Evolutionary conservation across 352 stramenopile genomes (phyloP), one percentile per base, ranked within the genome.

Genomic region (Phytopythium mirpurense): DNA sequence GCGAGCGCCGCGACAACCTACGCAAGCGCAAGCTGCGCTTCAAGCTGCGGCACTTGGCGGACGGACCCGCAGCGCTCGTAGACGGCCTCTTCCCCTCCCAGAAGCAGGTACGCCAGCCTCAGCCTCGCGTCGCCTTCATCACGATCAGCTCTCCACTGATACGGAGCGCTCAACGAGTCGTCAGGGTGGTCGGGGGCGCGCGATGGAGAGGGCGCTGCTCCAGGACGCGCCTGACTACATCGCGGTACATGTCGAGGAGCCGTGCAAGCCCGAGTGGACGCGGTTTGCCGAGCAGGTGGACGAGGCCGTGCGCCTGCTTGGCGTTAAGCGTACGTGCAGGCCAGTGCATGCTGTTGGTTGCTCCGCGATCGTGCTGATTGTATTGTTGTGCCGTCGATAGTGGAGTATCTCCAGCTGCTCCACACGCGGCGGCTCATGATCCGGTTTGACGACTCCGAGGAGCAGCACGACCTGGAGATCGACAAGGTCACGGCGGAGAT

Each of bases 371-470:
- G 8, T 55, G 11, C 6, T 47, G 41, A 14, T 35, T 35, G 12
- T 21, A 16, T 44, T 11, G 21, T 9, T 23, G 19, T 48, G 11
- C 32, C 19, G 5, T 32, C 29, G 24, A 14, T n/a, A 93, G 83
- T 93, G 52, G 80, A 91, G 24, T 93, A 91, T 43, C 67, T 93
- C 31, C 78, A 91, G 57, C 62, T 90, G 42, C 53, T 93, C 23
- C 83, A 93, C 59, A 90, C 78, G 38, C 55, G 80, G 40, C 63
- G 83, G 11, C 69, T 93, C 9, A 91, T 93, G 83, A 87, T 93
- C 51, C 76, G 83, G 16, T 93, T 93, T 40, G 74, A 91, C 43
- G 65, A 86, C 37, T 67, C 72, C 0, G 83, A 93, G 51, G 63
- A 67, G 5, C 62, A 76, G 43, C 74, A 90, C 42, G 83, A 93